Evolutionary conservation across 139 green algal species (phyloP), one percentile per base, ranked within the genome.

Genomic region (Chlorella sp.): DNA sequence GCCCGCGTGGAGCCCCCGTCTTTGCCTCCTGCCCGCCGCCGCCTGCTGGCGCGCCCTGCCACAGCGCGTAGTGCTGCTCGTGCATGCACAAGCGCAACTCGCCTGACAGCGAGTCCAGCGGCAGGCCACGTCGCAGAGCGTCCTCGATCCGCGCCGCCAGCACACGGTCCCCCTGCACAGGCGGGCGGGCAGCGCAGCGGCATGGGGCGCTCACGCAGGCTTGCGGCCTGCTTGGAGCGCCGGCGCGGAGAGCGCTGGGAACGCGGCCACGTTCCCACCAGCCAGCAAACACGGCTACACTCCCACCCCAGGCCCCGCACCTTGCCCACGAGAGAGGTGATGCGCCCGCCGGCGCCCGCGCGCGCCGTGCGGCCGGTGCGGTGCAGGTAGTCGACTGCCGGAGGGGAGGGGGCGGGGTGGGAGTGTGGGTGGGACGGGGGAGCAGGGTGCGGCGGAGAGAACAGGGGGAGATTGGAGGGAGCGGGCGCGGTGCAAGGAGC

Each of bases 361-460:
- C 95, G 81, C 0, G 93, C 95, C 3, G 95, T 98, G 42, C 95
- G 83, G 11, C 95, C 95, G 2, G 87, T 90, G 25, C 95, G 82
- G 84, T 98, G 95, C 35, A 98, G 83, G 85, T 98, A 98, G 79
- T 98, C 95, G 8, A 97, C 77, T n/a, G n/a, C n/a, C n/a, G n/a
- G n/a, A n/a, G n/a, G n/a, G n/a, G n/a, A n/a, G n/a, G n/a, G n/a
- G n/a, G n/a, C n/a, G n/a, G n/a, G n/a, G n/a, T n/a, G n/a, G n/a
- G n/a, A n/a, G n/a, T n/a, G n/a, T n/a, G n/a, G n/a, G n/a, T n/a
- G n/a, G n/a, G n/a, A n/a, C n/a, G n/a, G n/a, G n/a, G n/a, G n/a
- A n/a, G n/a, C n/a, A n/a, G n/a, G n/a, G n/a, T n/a, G n/a, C n/a
- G n/a, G n/a, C n/a, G n/a, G n/a, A n/a, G n/a, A n/a, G n/a, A n/a